phyloP scores from a whole-genome alignment of 805 yeast species.

The Candida pseudofarinosa region DNA sequence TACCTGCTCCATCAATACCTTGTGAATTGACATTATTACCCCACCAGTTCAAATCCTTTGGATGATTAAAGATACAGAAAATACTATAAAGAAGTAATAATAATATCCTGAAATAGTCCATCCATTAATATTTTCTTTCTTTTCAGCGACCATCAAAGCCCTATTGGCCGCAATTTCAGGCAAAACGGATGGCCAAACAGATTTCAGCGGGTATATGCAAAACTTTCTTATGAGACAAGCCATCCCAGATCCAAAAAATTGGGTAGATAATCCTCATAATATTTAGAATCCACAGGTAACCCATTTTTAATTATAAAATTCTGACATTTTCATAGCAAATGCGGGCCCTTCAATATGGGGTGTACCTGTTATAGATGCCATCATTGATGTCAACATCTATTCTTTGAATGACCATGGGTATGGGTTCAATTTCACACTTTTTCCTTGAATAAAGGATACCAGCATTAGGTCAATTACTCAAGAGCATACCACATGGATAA shows the following conservation, averaged over 20 bases:
- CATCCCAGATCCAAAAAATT: slow-evolving; percentile 28
- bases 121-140: slow-evolving; percentile 25
- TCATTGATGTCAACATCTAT: slow-evolving; percentile 57
- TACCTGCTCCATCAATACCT: slow-evolving; percentile 27
- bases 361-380: slow-evolving; percentile 4
- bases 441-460: slow-evolving; percentile 20
- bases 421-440: slow-evolving; percentile 46
- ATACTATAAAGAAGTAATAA: slow-evolving; percentile 20
- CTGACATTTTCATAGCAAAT: slow-evolving; percentile 2
- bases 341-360: slow-evolving; percentile 5
- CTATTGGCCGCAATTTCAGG: slow-evolving; percentile 27
- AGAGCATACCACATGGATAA: slow-evolving; percentile 39
- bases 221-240: slow-evolving; percentile 26
- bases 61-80: slow-evolving; percentile 33
- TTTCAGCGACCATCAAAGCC: slow-evolving; percentile 23
- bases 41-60: slow-evolving; percentile 53
- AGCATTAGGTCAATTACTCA: slow-evolving; percentile 40
- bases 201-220: slow-evolving; percentile 46
- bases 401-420: slow-evolving; percentile 66
- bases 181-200: slow-evolving; percentile 48
- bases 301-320: slow-evolving; percentile 5
- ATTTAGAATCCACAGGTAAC: slow-evolving; percentile 7
- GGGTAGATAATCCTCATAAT: slow-evolving; percentile 19
- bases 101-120: slow-evolving; percentile 26
- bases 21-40: slow-evolving; percentile 38